Evolutionary conservation across 192 early-diverging fungal species (phyloP).

Genomic region (Entomortierella parvispora): DNA sequence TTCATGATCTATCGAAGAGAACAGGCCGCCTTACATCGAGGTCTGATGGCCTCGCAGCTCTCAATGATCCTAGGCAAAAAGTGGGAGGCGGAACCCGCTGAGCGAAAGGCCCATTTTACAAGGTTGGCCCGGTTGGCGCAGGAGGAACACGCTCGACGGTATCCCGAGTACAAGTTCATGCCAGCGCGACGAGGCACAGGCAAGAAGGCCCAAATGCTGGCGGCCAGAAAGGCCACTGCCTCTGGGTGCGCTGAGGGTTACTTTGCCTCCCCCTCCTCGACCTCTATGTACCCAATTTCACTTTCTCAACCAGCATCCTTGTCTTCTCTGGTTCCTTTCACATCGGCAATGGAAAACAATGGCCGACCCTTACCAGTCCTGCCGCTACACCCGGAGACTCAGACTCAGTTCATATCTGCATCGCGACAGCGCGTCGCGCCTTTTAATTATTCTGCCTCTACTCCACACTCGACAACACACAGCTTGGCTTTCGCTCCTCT

Average conservation of each 20-base stretch:
- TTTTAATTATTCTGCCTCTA: too few species aligned
- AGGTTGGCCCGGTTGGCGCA: slow-evolving; percentile 31
- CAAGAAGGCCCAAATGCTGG: slow-evolving; percentile 9
- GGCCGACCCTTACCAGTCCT: too few species aligned
- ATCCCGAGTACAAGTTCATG: slow-evolving; percentile 52
- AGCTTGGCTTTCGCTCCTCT: too few species aligned
- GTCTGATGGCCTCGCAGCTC: slow-evolving; percentile 38
- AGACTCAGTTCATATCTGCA: too few species aligned
- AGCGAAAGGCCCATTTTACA: slow-evolving; percentile 25
- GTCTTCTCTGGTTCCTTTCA: not conserved
- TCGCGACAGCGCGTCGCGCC: too few species aligned
- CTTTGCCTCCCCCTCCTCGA: not conserved
- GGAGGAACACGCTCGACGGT: slow-evolving; percentile 13
- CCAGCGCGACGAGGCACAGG: slow-evolving; percentile 42
- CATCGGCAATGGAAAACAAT: not conserved
- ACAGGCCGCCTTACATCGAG: slow-evolving; percentile 9
- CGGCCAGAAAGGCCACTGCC: not conserved
- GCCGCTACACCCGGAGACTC: too few species aligned
- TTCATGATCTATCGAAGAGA: slow-evolving; percentile 53
- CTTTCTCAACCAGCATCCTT: not conserved
- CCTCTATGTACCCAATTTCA: not conserved
- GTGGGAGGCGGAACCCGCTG: slow-evolving; percentile 34
- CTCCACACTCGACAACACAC: too few species aligned
- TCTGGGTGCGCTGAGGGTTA: too few species aligned
- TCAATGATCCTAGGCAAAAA: slow-evolving; percentile 31